Base-by-base conservation (phyloP, 2,329 filamentous ascomycete species). In the Phialophora expanda region DNA sequence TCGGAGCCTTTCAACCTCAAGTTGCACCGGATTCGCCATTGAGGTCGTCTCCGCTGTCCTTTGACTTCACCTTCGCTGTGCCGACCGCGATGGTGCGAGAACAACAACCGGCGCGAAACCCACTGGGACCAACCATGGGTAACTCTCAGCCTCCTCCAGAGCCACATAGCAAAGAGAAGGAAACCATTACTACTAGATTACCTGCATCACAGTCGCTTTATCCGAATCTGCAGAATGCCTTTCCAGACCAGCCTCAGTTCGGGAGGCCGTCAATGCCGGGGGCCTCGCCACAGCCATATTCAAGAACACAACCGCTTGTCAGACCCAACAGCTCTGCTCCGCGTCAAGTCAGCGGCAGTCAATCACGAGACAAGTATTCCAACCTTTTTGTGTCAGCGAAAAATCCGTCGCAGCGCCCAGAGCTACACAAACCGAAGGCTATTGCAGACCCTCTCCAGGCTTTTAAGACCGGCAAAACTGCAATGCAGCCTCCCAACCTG, bases 191-290 rank as follows among this genome's bases (percentile, higher is more conserved):
- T 24, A 22, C 58, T 8, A 44, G 32, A 38, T 9, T 22, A 41
- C 20, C 32, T n/a, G 30, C 46, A n/a, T n/a, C 60, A 41, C 60
- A 63, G 41, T 55, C n/a, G 14, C 54, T 67, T 11, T 67, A 67
- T 56, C 56, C 61, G 46, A 61, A 51, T 34, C 44, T 62, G n/a
- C 63, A 66, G 46, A 63, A 62, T 55, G 38, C 53, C 17, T 17
- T 53, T 24, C 62, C 46, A 48, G 55, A 26, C n/a, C 61, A 80
- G 34, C 79, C 83, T 46, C 81, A 87, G 71, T 89, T 88, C 72
- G 86, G 86, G 59, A 83, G 84, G 71, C 80, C 86, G 1, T 87
- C 85, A 67, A 84, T 85, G 17, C 76, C 88, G 64, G 79, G 84
- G 38, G 56, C 74, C 72, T 56, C 71, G 69, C 30, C 77, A 69